phyloP scores from a whole-genome alignment of 2,329 filamentous ascomycete genomes.

The Ophiostoma quercus region DNA sequence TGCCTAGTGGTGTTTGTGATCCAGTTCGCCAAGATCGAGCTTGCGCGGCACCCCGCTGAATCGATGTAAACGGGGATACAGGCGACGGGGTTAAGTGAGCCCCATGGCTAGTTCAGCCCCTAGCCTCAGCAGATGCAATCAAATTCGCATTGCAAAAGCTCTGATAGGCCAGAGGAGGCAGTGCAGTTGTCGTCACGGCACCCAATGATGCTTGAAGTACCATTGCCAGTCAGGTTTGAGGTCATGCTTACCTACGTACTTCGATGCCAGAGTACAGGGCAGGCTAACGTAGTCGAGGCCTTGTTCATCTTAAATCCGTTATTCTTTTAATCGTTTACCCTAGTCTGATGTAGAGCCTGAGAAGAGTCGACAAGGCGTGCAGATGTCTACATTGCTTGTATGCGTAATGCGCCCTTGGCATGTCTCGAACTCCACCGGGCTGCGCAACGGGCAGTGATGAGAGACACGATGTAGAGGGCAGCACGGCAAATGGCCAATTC shows the following conservation, averaged over 20 bases:
- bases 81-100: neutral
- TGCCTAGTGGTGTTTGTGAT: neutral
- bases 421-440: neutral
- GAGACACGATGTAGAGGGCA: neutral
- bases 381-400: neutral
- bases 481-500: neutral
- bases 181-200: slow-evolving; percentile 2
- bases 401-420: slow-evolving; percentile 1
- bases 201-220: neutral
- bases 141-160: neutral
- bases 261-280: neutral
- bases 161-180: slow-evolving; percentile 7
- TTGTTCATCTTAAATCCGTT: neutral
- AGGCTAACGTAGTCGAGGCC: neutral
- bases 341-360: neutral
- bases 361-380: neutral
- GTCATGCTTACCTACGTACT: neutral
- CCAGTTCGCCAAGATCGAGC: slow-evolving; percentile 6
- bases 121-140: neutral
- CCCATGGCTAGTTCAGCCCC: neutral
- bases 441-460: neutral
- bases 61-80: neutral
- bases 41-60: slow-evolving; percentile 7
- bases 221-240: neutral
- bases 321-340: neutral